A percentile compares a stretch with the other conserved stretches of the same genome.
Conservation (phyloP, 2,329 filamentous ascomycete genomes). For the Aspergillus sp. region DNA sequence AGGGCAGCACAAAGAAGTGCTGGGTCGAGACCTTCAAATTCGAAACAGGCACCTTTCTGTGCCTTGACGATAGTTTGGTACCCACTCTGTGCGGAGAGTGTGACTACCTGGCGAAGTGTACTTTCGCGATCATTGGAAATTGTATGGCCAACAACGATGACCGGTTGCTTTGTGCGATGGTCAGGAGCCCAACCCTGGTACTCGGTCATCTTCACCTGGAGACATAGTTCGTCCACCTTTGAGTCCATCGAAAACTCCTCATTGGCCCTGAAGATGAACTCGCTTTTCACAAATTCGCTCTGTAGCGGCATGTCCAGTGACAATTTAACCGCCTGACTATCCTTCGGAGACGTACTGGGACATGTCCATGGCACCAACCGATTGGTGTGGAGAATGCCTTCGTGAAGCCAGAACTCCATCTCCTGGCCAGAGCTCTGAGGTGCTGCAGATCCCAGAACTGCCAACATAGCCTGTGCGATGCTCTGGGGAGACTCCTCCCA, state of each 20-base stretch:
- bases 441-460: neutral
- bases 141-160: neutral
- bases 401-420: conserved; percentile 9
- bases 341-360: neutral
- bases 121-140: neutral
- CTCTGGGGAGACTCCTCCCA: neutral
- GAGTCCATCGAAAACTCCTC: neutral
- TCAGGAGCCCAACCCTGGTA: neutral
- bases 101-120: neutral
- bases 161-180: neutral
- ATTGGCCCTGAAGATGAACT: neutral
- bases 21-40: neutral
- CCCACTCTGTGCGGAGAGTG: neutral
- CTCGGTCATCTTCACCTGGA: neutral
- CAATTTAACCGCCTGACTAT: neutral
- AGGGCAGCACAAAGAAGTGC: neutral
- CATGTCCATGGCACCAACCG: neutral
- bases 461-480: neutral
- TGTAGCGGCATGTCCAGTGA: neutral
- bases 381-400: neutral
- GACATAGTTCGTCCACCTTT: neutral
- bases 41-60: neutral
- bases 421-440: neutral
- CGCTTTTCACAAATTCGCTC: neutral
- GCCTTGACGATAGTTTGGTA: neutral